Conservation (phyloP, 176 grass and related monocot species). For the Oropetium thomaeum region DNA sequence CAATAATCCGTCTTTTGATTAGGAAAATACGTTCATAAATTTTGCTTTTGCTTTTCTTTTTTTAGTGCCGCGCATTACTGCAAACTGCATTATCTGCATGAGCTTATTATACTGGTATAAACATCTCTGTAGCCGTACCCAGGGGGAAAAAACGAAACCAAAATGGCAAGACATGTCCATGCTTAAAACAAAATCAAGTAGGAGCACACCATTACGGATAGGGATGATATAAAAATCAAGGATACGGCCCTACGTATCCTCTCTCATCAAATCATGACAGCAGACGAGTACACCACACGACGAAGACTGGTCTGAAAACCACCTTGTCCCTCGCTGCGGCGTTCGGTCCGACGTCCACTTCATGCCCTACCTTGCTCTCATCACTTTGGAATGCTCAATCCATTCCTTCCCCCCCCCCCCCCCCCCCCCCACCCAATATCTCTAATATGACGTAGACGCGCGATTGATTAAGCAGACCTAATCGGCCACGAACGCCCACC, state of each 20-base stretch:
- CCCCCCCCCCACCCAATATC: constrained; percentile 13
- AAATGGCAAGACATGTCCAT: background rate
- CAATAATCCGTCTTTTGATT: background rate
- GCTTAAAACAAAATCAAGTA: background rate
- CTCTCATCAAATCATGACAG: background rate
- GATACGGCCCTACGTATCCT: background rate
- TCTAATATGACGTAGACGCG: constrained; percentile 13
- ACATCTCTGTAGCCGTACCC: background rate
- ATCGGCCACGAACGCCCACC: constrained; percentile 19
- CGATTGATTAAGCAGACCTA: constrained; percentile 37
- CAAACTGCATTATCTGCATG: background rate
- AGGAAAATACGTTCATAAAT: background rate
- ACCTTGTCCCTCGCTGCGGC: background rate
- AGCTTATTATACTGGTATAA: too few relatives aligned
- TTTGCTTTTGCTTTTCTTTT: background rate
- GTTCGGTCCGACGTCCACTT: constrained; percentile 46
- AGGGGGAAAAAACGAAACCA: background rate
- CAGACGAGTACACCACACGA: background rate
- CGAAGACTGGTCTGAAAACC: background rate
- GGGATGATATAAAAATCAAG: background rate
- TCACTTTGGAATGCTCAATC: constrained; percentile 24
- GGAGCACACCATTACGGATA: background rate
- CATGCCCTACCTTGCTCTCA: background rate
- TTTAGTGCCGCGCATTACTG: background rate
- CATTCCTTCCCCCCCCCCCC: background rate